Conservation (phyloP, 148 eudicot genomes). For the Vaccinium myrtillus region DNA sequence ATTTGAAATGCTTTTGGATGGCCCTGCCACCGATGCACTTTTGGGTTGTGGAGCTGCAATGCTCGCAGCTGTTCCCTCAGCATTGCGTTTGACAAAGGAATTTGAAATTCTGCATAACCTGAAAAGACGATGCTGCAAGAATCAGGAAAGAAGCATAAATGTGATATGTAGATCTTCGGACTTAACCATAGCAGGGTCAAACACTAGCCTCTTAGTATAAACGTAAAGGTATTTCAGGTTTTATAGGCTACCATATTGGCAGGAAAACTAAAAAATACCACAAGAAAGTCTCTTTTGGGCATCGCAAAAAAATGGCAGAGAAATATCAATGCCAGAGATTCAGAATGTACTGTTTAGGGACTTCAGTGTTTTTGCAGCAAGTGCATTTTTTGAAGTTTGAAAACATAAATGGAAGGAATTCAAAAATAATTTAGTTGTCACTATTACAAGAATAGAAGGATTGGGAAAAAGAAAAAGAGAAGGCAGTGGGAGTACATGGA, state of each 20-base stretch:
- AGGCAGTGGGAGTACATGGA: background rate
- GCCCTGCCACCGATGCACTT: constrained; percentile 32
- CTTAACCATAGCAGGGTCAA: background rate
- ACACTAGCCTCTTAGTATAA: background rate
- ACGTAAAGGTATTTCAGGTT: background rate
- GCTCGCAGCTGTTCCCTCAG: constrained; percentile 41
- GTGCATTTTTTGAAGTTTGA: background rate
- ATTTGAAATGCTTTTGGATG: constrained; percentile 31
- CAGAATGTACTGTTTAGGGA: background rate
- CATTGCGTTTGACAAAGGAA: constrained; percentile 64
- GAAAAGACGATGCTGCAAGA: constrained; percentile 15
- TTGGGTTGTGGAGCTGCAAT: constrained; percentile 37
- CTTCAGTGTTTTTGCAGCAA: background rate
- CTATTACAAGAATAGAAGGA: background rate
- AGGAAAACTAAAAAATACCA: background rate
- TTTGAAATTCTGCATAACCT: constrained; percentile 90
- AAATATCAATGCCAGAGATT: background rate
- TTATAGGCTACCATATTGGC: background rate
- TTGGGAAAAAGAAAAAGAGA: background rate
- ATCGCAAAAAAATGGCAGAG: background rate
- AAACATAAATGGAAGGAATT: background rate
- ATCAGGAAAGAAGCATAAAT: background rate
- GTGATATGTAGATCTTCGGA: background rate
- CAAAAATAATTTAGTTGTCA: background rate
- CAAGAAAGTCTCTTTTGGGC: no score